These are phyloP conservation scores for Tympanopsis confertula DNA, from an alignment of 2,329 filamentous ascomycete genomes.

Conservation along the genomic window DNA sequence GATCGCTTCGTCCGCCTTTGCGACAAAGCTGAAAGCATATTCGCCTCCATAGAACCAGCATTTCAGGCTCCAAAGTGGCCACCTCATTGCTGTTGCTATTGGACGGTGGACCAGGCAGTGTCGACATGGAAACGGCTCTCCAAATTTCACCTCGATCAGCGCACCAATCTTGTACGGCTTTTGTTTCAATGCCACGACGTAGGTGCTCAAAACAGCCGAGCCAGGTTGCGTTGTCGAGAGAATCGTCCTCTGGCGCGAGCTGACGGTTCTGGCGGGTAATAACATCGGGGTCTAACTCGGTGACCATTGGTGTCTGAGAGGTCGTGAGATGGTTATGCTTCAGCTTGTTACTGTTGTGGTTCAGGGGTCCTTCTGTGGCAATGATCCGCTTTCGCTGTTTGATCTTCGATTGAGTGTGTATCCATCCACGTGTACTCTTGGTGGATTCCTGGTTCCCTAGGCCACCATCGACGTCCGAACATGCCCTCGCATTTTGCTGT, in stretches of 20 bases:
- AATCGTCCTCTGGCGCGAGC: conserved; percentile 73
- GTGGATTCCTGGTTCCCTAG: conserved; percentile 69
- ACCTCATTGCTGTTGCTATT: conserved; percentile 29
- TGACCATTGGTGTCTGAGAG: conserved; percentile 56
- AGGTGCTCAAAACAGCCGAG: conserved; percentile 88
- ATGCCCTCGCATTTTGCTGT: conserved; percentile 61
- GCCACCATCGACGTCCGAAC: conserved; percentile 63
- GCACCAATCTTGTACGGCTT: conserved; percentile 75
- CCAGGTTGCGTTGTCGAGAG: conserved; percentile 85
- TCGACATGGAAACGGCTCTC: conserved; percentile 75
- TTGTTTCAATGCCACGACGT: conserved; percentile 65
- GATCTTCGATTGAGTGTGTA: conserved; percentile 80
- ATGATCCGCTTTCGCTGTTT: conserved; percentile 79
- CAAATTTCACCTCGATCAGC: conserved; percentile 75
- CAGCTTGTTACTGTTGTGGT: conserved; percentile 46
- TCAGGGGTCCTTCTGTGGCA: conserved; percentile 51
- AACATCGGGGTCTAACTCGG: conserved; percentile 85
- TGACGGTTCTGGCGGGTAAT: conserved; percentile 65
- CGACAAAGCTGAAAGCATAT: conserved; percentile 65
- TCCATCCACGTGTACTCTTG: conserved; percentile 78
- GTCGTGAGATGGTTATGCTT: conserved; percentile 43
- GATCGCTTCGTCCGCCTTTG: conserved; percentile 58
- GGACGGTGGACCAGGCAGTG: conserved; percentile 44
- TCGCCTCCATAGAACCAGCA: conserved; percentile 60
- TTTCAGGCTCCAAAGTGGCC: conserved; percentile 27